phyloP scores from a whole-genome alignment of 2,329 filamentous ascomycete genomes.

The Pseudogymnoascus sp. region DNA sequence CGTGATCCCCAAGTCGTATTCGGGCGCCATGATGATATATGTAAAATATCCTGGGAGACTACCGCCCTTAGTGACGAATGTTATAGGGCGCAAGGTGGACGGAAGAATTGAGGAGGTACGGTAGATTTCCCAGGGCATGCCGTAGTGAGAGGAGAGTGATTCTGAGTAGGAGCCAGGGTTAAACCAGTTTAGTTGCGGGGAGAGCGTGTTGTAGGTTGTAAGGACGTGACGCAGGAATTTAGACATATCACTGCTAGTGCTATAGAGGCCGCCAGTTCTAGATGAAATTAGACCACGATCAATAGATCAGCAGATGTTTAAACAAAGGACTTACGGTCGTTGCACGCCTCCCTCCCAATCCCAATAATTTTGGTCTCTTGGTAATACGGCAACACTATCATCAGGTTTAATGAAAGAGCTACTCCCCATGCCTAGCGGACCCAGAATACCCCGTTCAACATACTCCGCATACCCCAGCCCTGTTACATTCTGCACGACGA shows the following conservation, averaged over 20 bases:
- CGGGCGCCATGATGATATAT: constrained; percentile 34
- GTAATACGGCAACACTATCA: constrained; percentile 20
- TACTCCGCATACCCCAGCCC: constrained; percentile 20
- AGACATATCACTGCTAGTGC: constrained; percentile 32
- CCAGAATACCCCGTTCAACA: not conserved
- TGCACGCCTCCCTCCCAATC: constrained; percentile 36
- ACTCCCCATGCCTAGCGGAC: not conserved
- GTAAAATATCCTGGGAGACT: constrained; percentile 36
- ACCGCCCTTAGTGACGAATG: constrained; percentile 39
- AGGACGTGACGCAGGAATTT: constrained; percentile 37
- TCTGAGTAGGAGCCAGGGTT: constrained; percentile 32
- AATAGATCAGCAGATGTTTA: not conserved
- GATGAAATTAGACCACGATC: not conserved
- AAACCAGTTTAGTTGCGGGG: constrained; percentile 30
- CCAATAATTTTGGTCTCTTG: constrained; percentile 28
- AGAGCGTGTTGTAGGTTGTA: constrained; percentile 34
- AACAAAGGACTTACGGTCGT: constrained; percentile 23
- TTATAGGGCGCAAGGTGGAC: constrained; percentile 31
- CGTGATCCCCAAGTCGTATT: constrained; percentile 38
- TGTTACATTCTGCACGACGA: constrained; percentile 24
- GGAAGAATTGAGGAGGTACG: constrained; percentile 33
- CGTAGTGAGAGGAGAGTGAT: constrained; percentile 35
- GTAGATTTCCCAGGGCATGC: constrained; percentile 42
- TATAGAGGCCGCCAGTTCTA: not conserved
- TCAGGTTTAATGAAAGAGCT: constrained; percentile 9